Evolutionary conservation across 441 rosid genomes (phyloP), one percentile per base, ranked within the genome.

Genomic region (Mallotus japonicus): DNA sequence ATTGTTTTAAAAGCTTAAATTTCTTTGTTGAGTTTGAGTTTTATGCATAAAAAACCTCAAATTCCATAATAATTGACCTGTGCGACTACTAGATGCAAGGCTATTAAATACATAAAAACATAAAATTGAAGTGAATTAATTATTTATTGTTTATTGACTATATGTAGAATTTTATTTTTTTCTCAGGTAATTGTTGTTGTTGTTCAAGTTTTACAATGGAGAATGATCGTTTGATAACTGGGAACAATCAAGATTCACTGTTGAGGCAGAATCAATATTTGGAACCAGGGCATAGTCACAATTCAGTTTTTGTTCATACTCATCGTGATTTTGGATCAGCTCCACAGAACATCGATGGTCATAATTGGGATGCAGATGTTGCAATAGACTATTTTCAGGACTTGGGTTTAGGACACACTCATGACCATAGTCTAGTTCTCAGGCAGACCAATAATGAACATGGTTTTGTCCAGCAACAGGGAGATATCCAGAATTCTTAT

Each of bases 221-320:
- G 46, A 81, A 85, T 72, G 79, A 78, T 22, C 82, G 85, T 74
- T 65, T 86, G 62, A 66, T 85, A 74, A 68, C 85, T 42, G 67
- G 76, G 66, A 80, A 73, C 70, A 86, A 70, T 70, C 80, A 75
- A 32, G 75, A 75, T 70, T 56, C 70, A 46, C 62, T 78, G 47
- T 76, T 73, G 56, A 79, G 75, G 24, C 85, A 82, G 79, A 84
- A 89, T 77, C 90, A 87, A 9, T 92, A 92, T 75, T 70, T 89
- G 71, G 75, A 90, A 76, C 84, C 84, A 49, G 91, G 88, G 70
- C 87, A 85, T 54, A 83, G 71, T 51, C 88, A 75, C 63, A 83
- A 70, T 59, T 77, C 84, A 53, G 83, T 78, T 69, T 73, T 88
- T 53, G 84, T 79, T 16, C 90, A 88, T 70, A 87, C 76, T 72